Base-by-base conservation (phyloP, 139 green algal species). In the Auxenochlorella protothecoides region DNA sequence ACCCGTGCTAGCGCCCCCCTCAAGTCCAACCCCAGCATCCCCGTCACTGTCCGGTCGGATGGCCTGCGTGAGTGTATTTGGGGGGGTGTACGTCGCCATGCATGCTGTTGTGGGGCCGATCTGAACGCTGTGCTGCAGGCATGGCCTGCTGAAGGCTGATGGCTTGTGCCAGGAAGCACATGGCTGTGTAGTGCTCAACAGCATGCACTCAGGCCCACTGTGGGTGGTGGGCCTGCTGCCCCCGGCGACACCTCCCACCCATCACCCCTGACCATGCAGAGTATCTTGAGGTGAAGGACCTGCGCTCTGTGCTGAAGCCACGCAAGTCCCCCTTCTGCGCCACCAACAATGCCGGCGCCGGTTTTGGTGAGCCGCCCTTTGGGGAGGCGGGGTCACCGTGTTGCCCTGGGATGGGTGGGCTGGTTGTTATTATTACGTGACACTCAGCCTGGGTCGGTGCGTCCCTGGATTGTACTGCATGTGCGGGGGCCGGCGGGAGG, bases 261-360 rank as follows among this genome's bases (percentile, higher is more conserved):
- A 2, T 14, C 11, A 59, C 11, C 65, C 10, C 8, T 59, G 27
- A 13, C 11, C 3, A 5, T 72, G 72, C 72, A 77, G 72, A 72
- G 53, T 77, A 59, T 53, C 53, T 77, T n/a, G 59, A 72, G 66
- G 72, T 77, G 6, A 67, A 13, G 10, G 51, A 77, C 53, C 54
- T 77, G 66, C 66, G 72, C 6, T 8, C 7, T 4, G 7, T 53
- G 14, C 66, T 77, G 4, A 55, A 68, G 6, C 16, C 59, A 54
- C 61, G 16, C 53, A 13, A 91, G 55, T 87, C 76, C n/a, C 87
- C 86, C 2, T 93, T 94, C 68, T 72, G 89, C 7, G 3, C 14
- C 0, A 74, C 83, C 66, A 92, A 96, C 82, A 95, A 94, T 69
- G 77, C 79, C 6, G 90, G 90, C 8, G 88, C 85, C n/a, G 88